phyloP scores from a whole-genome alignment of 345 rosid genomes.

The Physaria fendleri region DNA sequence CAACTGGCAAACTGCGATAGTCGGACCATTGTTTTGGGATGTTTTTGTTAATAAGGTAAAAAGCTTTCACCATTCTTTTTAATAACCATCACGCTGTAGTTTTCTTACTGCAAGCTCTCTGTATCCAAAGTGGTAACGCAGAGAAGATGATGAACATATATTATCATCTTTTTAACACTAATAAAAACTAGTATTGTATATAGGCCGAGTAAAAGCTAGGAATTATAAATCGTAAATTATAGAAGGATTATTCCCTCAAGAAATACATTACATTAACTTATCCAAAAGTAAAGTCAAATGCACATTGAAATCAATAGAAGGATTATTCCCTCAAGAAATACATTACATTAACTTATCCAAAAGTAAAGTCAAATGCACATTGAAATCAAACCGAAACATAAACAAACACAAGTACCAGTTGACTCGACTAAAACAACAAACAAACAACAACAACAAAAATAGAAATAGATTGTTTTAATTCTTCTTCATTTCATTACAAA shows the following conservation, averaged over 20 bases:
- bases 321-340: too few relatives aligned
- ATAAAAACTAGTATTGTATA: too few relatives aligned
- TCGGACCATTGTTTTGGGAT: constrained; percentile 93
- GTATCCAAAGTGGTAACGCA: too few relatives aligned
- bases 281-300: too few relatives aligned
- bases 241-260: too few relatives aligned
- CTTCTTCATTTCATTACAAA: constrained; percentile 27
- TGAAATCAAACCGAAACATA: constrained; percentile 1
- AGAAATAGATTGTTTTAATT: constrained; percentile 17
- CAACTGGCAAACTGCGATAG: constrained; percentile 79
- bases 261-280: too few relatives aligned
- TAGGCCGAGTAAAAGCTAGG: too few relatives aligned
- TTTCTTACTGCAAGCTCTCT: background rate
- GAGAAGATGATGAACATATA: too few relatives aligned
- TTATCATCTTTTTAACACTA: too few relatives aligned
- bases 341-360: constrained; percentile 8
- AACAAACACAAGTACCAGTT: constrained; percentile 16
- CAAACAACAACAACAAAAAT: constrained; percentile 8
- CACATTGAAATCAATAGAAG: too few relatives aligned
- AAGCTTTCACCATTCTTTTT: background rate
- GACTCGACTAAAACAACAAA: constrained; percentile 13
- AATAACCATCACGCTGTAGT: background rate
- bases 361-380: background rate
- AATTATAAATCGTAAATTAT: too few relatives aligned
- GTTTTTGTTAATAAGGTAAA: constrained; percentile 64